Conservation (phyloP, 2,329 filamentous ascomycete species). For the Ceratocystis smalleyi region DNA sequence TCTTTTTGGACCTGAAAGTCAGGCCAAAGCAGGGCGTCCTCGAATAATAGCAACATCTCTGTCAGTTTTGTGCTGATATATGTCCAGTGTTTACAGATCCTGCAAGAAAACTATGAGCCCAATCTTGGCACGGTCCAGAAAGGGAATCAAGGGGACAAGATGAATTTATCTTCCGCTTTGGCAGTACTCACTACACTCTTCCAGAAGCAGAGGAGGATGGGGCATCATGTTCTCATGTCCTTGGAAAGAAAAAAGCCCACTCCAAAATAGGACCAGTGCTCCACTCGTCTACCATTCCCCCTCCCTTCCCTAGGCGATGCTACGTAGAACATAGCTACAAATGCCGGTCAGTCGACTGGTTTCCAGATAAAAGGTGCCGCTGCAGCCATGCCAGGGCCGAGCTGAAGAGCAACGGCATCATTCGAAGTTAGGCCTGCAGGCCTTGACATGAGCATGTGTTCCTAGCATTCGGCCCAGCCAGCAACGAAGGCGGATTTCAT, state of each 20-base stretch:
- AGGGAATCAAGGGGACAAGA: neutral
- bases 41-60: neutral
- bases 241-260: neutral
- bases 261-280: neutral
- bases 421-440: too few relatives aligned
- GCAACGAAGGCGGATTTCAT: too few relatives aligned
- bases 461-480: too few relatives aligned
- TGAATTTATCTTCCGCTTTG: neutral
- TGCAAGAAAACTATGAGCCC: neutral
- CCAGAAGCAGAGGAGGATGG: neutral
- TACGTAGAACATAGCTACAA: neutral
- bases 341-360: neutral
- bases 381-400: neutral
- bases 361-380: neutral
- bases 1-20: neutral
- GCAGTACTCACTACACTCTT: neutral
- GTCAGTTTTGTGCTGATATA: constrained; percentile 1
- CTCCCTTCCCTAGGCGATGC: neutral
- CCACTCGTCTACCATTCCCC: neutral
- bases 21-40: neutral
- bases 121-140: neutral
- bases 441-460: too few relatives aligned
- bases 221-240: neutral
- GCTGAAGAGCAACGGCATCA: too few relatives aligned
- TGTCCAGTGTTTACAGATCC: neutral